These are phyloP conservation scores for Wallacemonas sp. DNA, from an alignment of 208 protist genomes.

Conservation along the genomic window DNA sequence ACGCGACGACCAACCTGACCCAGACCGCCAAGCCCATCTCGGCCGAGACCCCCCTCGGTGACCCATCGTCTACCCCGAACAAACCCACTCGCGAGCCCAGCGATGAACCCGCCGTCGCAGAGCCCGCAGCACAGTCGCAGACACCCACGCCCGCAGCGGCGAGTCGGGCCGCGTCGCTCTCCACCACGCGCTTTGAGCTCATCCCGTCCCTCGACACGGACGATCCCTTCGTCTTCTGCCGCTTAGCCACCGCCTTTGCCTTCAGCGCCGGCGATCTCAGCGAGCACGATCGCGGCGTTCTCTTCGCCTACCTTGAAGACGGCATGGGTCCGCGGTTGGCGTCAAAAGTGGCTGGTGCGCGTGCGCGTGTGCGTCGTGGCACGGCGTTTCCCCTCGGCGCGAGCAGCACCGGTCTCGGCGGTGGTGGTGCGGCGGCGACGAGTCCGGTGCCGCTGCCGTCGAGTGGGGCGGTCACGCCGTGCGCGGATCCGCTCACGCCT, in stretches of 20 bases:
- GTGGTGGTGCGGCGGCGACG: not conserved
- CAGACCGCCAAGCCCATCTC: too few relatives aligned
- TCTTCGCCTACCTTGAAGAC: conserved; percentile 35
- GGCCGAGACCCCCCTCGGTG: not conserved
- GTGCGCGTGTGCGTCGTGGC: not conserved
- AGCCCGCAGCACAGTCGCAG: too few relatives aligned
- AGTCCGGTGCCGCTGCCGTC: not conserved
- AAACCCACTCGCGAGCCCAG: too few relatives aligned
- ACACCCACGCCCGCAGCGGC: too few relatives aligned
- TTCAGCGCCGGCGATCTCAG: conserved; percentile 59
- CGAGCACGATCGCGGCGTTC: conserved; percentile 22
- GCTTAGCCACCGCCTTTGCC: conserved; percentile 69
- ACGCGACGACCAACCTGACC: too few relatives aligned
- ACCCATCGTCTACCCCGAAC: not conserved
- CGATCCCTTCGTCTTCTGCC: conserved; percentile 35
- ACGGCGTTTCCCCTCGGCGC: not conserved
- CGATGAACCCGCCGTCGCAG: too few relatives aligned
- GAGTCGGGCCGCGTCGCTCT: too few relatives aligned
- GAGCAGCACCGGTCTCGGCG: not conserved
- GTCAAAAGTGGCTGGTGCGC: not conserved
- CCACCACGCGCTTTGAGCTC: too few relatives aligned
- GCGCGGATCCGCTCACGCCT: not conserved
- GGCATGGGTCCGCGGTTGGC: conserved; percentile 23
- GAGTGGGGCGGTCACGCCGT: not conserved
- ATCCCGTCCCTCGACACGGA: not conserved